A percentile compares a stretch with the other conserved stretches of the same genome.
phyloP scores from a whole-genome alignment of 768 basidiomycete species.

The Lactifluus volemus region DNA sequence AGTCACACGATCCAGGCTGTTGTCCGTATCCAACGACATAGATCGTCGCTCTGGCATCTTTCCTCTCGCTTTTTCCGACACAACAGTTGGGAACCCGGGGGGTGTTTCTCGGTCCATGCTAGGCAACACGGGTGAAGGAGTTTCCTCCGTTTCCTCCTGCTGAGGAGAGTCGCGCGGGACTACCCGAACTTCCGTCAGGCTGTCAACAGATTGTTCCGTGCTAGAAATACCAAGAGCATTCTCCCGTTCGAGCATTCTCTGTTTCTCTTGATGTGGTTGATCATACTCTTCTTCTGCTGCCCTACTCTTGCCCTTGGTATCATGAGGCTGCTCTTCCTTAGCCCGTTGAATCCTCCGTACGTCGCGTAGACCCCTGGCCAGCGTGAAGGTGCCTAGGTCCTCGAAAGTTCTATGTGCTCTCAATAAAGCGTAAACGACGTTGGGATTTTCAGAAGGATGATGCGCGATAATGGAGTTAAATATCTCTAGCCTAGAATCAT shows the following conservation, averaged over 20 bases:
- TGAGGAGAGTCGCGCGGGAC: conserved; percentile 17
- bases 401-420: conserved; percentile 81
- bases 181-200: conserved; percentile 16
- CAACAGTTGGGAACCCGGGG: conserved; percentile 23
- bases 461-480: conserved; percentile 81
- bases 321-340: conserved; percentile 55
- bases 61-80: conserved; percentile 85
- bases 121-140: conserved; percentile 33
- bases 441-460: conserved; percentile 76
- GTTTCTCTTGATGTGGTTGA: conserved; percentile 53
- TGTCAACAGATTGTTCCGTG: conserved; percentile 13
- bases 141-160: conserved; percentile 23
- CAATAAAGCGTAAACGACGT: conserved; percentile 79
- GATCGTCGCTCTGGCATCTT: conserved; percentile 78
- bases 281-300: conserved; percentile 29
- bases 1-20: conserved; percentile 55
- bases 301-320: conserved; percentile 36
- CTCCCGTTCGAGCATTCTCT: conserved; percentile 52
- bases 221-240: conserved; percentile 23
- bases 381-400: conserved; percentile 85
- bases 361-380: conserved; percentile 77
- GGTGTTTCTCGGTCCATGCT: conserved; percentile 28
- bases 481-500: conserved; percentile 62
- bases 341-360: conserved; percentile 65
- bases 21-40: conserved; percentile 42